Base-by-base conservation (phyloP, 1,284 basidiomycete species). In the Cutaneotrichosporon sp. region DNA sequence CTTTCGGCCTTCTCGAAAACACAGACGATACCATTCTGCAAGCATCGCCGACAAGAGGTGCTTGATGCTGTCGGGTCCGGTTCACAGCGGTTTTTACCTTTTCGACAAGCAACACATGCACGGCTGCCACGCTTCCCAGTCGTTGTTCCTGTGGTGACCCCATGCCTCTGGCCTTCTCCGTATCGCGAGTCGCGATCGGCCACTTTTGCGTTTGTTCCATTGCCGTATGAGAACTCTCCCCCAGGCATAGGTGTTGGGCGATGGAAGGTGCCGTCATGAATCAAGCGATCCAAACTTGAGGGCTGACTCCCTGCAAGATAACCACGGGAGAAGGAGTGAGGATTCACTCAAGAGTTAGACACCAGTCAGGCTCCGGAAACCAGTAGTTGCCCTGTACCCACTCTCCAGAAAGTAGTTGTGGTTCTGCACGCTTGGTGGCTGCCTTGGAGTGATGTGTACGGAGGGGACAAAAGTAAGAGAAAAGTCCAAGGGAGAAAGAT, bases 51-150 rank as follows among this genome's bases (percentile, higher is more conserved):
- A 80, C 92, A 70, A 20, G 70, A 60, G 55, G 67, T 62, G 63
- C 76, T 78, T 17, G 49, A 43, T 11, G 63, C 61, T 5, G 63
- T 49, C 16, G 67, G 65, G 55, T 90, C 88, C 71, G 86, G 87
- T 78, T 93, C 90, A 69, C 90, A 93, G 67, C 90, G 80, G 77
- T 92, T 93, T 79, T 93, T 93, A 49, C 90, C 89, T 75, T 86
- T 88, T 65, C 88, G 83, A 70, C 74, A 75, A 7, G 72, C 68
- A 3, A 67, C 67, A 58, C 74, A 75, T 6, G 74, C 74, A 46
- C 67, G 68, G 33, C 66, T 68, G 3, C 74, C 74, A 27, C 74
- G 54, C 48, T 74, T 73, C 6, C 67, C 64, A 0, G 63, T n/a
- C n/a, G n/a, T 61, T 7, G 60, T 46, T 1, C 56, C 57, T 0